Conservation (phyloP, 192 early-diverging fungal species). For the Powellomyces hirtus region DNA sequence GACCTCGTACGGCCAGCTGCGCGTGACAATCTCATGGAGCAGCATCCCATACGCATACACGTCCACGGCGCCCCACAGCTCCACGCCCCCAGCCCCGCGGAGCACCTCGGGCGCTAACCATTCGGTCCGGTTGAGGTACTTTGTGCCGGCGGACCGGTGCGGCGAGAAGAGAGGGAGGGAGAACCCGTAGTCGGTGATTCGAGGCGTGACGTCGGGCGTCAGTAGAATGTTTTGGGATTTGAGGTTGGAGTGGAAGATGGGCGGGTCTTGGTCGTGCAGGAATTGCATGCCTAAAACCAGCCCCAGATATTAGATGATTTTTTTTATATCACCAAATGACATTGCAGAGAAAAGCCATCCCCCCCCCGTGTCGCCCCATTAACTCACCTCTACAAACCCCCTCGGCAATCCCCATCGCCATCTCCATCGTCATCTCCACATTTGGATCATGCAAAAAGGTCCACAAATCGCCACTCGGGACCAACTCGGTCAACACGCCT, state of each 20-base stretch:
- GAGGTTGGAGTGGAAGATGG: slow-evolving; percentile 41
- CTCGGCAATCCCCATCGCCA: slow-evolving; percentile 29
- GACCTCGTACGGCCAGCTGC: slow-evolving; percentile 23
- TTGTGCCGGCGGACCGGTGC: background rate
- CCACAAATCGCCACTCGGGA: slow-evolving; percentile 22
- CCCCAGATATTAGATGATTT: background rate
- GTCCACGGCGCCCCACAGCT: slow-evolving; percentile 21
- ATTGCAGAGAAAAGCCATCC: background rate
- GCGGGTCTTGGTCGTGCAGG: slow-evolving; percentile 41
- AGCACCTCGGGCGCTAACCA: slow-evolving; percentile 37
- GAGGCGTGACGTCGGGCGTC: slow-evolving; percentile 25
- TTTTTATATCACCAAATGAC: background rate
- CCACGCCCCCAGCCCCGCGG: background rate
- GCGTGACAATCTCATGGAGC: slow-evolving; percentile 33
- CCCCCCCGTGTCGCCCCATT: too few relatives aligned
- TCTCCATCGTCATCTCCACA: slow-evolving; percentile 31
- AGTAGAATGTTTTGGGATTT: slow-evolving; percentile 45
- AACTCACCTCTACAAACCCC: slow-evolving; percentile 30
- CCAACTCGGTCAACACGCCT: slow-evolving; percentile 37
- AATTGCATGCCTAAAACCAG: slow-evolving; percentile 39
- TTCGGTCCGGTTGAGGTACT: slow-evolving; percentile 20
- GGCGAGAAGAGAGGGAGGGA: slow-evolving; percentile 19
- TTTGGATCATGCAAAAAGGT: slow-evolving; percentile 35
- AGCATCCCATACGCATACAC: slow-evolving; percentile 41
- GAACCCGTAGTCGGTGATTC: slow-evolving; percentile 45